phyloP scores from a whole-genome alignment of 768 basidiomycete genomes.

The Mycena galericulata region DNA sequence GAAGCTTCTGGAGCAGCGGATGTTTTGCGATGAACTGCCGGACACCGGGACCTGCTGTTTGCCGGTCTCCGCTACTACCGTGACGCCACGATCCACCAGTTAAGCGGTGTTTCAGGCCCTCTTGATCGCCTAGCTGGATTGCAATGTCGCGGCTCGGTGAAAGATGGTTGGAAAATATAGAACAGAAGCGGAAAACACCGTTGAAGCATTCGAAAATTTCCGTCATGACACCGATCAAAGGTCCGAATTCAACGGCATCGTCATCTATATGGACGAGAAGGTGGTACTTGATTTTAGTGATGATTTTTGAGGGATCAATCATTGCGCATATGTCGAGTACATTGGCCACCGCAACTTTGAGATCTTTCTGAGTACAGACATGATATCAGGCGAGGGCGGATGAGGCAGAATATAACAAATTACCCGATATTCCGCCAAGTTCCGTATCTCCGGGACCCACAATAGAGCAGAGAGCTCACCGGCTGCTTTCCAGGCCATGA shows the following conservation, averaged over 20 bases:
- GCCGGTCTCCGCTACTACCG: background rate
- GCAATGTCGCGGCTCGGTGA: slow-evolving; percentile 45
- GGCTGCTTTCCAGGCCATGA: slow-evolving; percentile 45
- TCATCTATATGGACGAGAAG: slow-evolving; percentile 26
- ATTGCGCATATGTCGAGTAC: too few relatives aligned
- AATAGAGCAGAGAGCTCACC: slow-evolving; percentile 51
- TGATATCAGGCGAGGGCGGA: too few relatives aligned
- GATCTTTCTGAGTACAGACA: too few relatives aligned
- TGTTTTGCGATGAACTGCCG: background rate
- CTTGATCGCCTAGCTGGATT: slow-evolving; percentile 13
- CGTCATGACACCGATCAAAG: slow-evolving; percentile 25
- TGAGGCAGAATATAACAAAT: background rate
- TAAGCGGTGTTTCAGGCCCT: slow-evolving; percentile 5
- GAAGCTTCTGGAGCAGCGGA: background rate
- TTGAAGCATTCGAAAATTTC: slow-evolving; percentile 45
- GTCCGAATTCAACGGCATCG: slow-evolving; percentile 31
- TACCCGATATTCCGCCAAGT: slow-evolving; percentile 51
- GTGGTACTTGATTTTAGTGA: too few relatives aligned
- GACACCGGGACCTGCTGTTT: background rate
- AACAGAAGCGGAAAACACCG: slow-evolving; percentile 41
- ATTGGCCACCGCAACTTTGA: too few relatives aligned
- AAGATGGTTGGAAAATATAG: slow-evolving; percentile 43
- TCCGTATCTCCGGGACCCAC: slow-evolving; percentile 54
- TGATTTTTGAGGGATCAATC: too few relatives aligned
- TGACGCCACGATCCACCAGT: background rate